Percentiles rank a stretch among this genome's conserved stretches.
These are phyloP conservation scores for Fusarium pseudoanthophilum DNA, from an alignment of 2,329 filamentous ascomycete species.

Conservation along the genomic window DNA sequence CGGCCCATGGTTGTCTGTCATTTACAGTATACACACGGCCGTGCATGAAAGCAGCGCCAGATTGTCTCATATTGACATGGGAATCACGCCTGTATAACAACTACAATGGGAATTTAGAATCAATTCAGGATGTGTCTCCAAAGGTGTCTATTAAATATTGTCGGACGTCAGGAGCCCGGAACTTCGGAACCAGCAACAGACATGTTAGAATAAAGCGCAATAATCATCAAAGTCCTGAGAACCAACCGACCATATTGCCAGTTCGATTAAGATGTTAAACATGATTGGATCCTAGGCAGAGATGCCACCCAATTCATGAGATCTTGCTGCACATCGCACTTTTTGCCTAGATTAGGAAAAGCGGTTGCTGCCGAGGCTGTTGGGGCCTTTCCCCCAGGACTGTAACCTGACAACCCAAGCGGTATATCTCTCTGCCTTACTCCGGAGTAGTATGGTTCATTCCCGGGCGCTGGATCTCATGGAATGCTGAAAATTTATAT, in stretches of 20 bases:
- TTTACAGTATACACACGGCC: background rate
- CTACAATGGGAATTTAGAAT: too few relatives aligned
- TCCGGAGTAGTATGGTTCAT: too few relatives aligned
- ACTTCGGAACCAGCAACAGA: background rate
- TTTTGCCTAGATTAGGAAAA: background rate
- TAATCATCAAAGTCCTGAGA: accelerated
- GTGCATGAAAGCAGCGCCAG: background rate
- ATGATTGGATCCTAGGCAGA: accelerated
- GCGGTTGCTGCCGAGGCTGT: too few relatives aligned
- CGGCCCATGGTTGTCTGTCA: background rate
- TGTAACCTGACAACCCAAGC: too few relatives aligned
- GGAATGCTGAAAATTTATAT: too few relatives aligned
- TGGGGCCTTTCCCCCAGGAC: too few relatives aligned
- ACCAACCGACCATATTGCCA: background rate
- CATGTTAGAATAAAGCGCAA: background rate
- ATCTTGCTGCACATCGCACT: background rate
- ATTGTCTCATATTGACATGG: too few relatives aligned
- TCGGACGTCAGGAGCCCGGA: background rate
- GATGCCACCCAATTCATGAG: too few relatives aligned
- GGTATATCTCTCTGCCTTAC: too few relatives aligned
- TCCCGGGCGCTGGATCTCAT: background rate
- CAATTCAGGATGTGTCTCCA: background rate
- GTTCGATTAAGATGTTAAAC: accelerated
- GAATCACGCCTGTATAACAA: too few relatives aligned
- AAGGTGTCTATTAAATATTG: background rate